phyloP scores from a whole-genome alignment of 1,139 yeast genomes.

The Kodamaea plutei region DNA sequence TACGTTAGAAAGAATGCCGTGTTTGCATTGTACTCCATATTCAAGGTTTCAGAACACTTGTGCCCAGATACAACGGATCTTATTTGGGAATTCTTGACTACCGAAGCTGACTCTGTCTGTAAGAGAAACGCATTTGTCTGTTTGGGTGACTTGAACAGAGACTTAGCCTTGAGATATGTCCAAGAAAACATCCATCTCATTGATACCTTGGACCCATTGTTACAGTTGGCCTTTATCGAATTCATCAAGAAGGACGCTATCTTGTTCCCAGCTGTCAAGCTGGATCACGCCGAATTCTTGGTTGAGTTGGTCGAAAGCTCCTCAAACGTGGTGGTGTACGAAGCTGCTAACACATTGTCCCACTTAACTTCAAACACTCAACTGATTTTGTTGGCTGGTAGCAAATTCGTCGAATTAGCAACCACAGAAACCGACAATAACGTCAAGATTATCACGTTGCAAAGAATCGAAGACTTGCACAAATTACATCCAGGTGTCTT shows the following conservation, averaged over 20 bases:
- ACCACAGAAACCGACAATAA: slow-evolving; percentile 90
- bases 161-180: slow-evolving; percentile 76
- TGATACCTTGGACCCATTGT: slow-evolving; percentile 71
- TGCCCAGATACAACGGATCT: slow-evolving; percentile 94
- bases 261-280: slow-evolving; percentile 57
- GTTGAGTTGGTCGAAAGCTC: slow-evolving; percentile 69
- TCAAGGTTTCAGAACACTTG: slow-evolving; percentile 76
- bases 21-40: slow-evolving; percentile 82
- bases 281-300: slow-evolving; percentile 69
- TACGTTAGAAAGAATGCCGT: slow-evolving; percentile 97
- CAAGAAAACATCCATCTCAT: slow-evolving; percentile 65
- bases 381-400: slow-evolving; percentile 70
- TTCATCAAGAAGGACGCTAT: slow-evolving; percentile 82
- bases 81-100: slow-evolving; percentile 65
- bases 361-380: slow-evolving; percentile 65
- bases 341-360: slow-evolving; percentile 85
- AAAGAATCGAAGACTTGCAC: slow-evolving; percentile 76
- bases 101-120: slow-evolving; percentile 91
- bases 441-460: slow-evolving; percentile 87
- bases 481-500: slow-evolving; percentile 75
- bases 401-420: slow-evolving; percentile 83
- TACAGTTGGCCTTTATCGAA: slow-evolving; percentile 88
- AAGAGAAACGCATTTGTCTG: slow-evolving; percentile 94
- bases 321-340: slow-evolving; percentile 77
- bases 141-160: slow-evolving; percentile 77